These are phyloP conservation scores for Phytophthora fragariae DNA, from an alignment of 352 stramenopile species.

Conservation along the genomic window DNA sequence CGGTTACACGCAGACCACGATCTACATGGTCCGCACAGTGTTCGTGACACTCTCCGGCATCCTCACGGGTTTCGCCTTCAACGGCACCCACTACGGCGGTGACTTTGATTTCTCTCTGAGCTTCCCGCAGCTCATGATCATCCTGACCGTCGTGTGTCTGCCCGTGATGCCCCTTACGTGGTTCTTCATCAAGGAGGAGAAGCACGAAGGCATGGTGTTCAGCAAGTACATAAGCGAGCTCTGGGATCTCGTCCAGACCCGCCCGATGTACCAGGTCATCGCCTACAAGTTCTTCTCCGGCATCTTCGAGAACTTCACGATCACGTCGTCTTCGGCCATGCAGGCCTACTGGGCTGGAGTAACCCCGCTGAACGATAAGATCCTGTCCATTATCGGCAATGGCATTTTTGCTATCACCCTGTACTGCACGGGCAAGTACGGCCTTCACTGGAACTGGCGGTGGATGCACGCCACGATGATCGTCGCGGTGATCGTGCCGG, in stretches of 20 bases:
- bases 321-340: slow-evolving; percentile 43
- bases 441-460: slow-evolving; percentile 52
- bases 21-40: slow-evolving; percentile 59
- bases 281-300: slow-evolving; percentile 56
- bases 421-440: slow-evolving; percentile 43
- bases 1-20: slow-evolving; percentile 55
- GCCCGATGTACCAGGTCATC: slow-evolving; percentile 58
- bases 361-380: slow-evolving; percentile 41
- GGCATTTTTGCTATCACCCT: slow-evolving; percentile 42
- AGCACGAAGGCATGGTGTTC: slow-evolving; percentile 43
- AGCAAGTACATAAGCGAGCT: slow-evolving; percentile 45
- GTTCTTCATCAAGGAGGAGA: slow-evolving; percentile 58
- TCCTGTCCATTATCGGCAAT: slow-evolving; percentile 38
- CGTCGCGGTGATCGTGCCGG: slow-evolving; percentile 38
- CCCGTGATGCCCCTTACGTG: slow-evolving; percentile 55
- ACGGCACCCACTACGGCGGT: slow-evolving; percentile 49
- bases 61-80: slow-evolving; percentile 54
- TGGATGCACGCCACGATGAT: slow-evolving; percentile 42
- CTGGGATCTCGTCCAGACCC: slow-evolving; percentile 48
- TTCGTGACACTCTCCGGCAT: slow-evolving; percentile 49
- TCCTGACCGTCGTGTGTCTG: slow-evolving; percentile 38
- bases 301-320: slow-evolving; percentile 49
- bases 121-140: slow-evolving; percentile 48
- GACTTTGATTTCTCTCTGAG: slow-evolving; percentile 53
- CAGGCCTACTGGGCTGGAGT: slow-evolving; percentile 46